Base-by-base conservation (phyloP, 192 early-diverging fungal genomes). In the Phycomyces nitens region DNA sequence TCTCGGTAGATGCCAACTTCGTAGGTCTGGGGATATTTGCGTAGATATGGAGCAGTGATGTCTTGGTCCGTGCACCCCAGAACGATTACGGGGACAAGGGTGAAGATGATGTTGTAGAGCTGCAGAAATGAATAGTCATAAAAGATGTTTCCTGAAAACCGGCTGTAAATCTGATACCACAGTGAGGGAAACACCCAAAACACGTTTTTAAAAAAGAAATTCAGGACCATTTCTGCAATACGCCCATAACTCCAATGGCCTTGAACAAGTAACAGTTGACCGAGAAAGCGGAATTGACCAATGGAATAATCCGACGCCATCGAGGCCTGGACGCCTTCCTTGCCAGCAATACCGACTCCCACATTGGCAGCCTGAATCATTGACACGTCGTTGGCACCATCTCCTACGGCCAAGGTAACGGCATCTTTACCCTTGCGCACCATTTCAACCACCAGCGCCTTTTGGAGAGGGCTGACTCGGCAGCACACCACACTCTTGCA, bases 351-450 rank as follows among this genome's bases (percentile, higher is more conserved):
- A 21, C 87, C 87, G 23, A 88, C 84, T 34, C 89, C 86, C 58
- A 98, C 83, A 78, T 98, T 89, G 23, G 95, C 95, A 2, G 89
- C 93, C 75, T 98, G 96, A 70, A 98, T 98, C 96, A 98, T 98
- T 50, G 84, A 87, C 6, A 98, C 94, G 71, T 98, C 96, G 69
- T 98, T 96, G 41, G 86, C 88, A 22, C 86, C 92, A 67, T 90
- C 87, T 29, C 88, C 88, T 47, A 92, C 86, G 0, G 89, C 85
- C 40, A 91, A 63, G 52, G 85, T 88, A 7, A 89, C 80, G 26
- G 82, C 79, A 39, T 81, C 76, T 58, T 84, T 83, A 14, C 90
- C 89, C 44, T 86, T 85, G 41, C 91, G 87, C 21, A 99, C 86
- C 52, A 99, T 72, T 65, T 87, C 85, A 14, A 97, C 94, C 24